phyloP scores from a whole-genome alignment of 768 basidiomycete genomes.

The Kwoniella dendrophila region DNA sequence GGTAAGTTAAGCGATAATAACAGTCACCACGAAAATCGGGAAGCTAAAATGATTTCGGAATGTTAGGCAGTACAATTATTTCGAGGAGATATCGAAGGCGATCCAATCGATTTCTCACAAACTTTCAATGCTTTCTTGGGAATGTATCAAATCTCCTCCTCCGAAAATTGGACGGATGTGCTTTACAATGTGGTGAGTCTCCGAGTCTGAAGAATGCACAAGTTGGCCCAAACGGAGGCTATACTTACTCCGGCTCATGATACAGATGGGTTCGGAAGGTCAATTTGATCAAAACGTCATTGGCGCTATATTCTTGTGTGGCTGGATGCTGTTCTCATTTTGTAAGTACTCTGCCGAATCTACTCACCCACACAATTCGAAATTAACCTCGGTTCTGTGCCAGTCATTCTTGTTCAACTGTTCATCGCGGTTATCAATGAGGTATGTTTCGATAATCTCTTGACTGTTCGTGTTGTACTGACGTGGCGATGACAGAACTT shows the following conservation, averaged over 20 bases:
- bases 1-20: slow-evolving; percentile 49
- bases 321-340: slow-evolving; percentile 89
- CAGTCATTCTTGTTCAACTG: slow-evolving; percentile 90
- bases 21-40: background rate
- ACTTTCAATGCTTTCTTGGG: slow-evolving; percentile 82
- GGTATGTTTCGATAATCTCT: too few relatives aligned
- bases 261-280: slow-evolving; percentile 66
- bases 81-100: slow-evolving; percentile 70
- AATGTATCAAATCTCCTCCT: slow-evolving; percentile 85
- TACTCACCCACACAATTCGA: background rate
- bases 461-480: too few relatives aligned
- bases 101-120: slow-evolving; percentile 73
- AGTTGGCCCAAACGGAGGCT: too few relatives aligned
- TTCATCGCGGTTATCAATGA: slow-evolving; percentile 97
- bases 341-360: slow-evolving; percentile 62
- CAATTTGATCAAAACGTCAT: slow-evolving; percentile 70
- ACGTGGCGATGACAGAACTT: slow-evolving; percentile 64
- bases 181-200: slow-evolving; percentile 57
- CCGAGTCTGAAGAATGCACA: too few relatives aligned
- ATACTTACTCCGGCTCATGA: too few relatives aligned
- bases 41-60: background rate
- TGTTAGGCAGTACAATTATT: slow-evolving; percentile 70
- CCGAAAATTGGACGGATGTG: slow-evolving; percentile 73
- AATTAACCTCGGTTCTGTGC: slow-evolving; percentile 9
- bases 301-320: slow-evolving; percentile 70